These are phyloP conservation scores for Lipomyces anomalus DNA, from an alignment of 805 yeast species.

Conservation along the genomic window DNA sequence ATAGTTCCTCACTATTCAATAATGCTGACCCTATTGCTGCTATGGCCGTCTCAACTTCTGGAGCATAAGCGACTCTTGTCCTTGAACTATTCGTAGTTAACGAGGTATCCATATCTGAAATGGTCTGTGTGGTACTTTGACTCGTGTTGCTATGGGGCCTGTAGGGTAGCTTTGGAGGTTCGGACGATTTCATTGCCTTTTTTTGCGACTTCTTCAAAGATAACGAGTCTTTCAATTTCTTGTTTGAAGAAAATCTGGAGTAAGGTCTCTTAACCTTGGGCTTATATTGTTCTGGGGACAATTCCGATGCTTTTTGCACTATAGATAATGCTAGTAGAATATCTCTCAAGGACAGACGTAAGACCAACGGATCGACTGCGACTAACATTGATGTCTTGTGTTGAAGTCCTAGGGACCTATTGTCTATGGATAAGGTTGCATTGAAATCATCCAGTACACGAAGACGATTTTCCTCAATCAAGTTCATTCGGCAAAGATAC, in stretches of 20 bases:
- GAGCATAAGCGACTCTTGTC: background rate
- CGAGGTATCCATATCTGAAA: slow-evolving; percentile 14
- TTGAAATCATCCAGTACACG: slow-evolving; percentile 88
- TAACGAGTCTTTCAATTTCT: slow-evolving; percentile 14
- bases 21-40: slow-evolving; percentile 33
- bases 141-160: too few species aligned
- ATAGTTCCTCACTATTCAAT: slow-evolving; percentile 63
- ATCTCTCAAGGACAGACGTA: slow-evolving; percentile 82
- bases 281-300: slow-evolving; percentile 30
- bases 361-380: slow-evolving; percentile 70
- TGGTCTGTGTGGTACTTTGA: too few species aligned
- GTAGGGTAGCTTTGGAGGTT: background rate
- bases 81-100: slow-evolving; percentile 1
- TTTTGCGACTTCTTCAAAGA: background rate
- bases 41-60: background rate
- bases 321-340: slow-evolving; percentile 72
- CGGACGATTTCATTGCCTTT: background rate
- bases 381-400: slow-evolving; percentile 59
- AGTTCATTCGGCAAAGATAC: slow-evolving; percentile 73
- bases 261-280: slow-evolving; percentile 15
- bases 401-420: slow-evolving; percentile 55
- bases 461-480: slow-evolving; percentile 53
- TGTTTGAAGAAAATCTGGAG: slow-evolving; percentile 22
- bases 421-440: slow-evolving; percentile 65
- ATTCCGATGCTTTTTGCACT: slow-evolving; percentile 62